Percentiles rank a stretch among this genome's conserved stretches.
Conservation (phyloP, 2,329 filamentous ascomycete species). For the Ceratocystis harringtonii region DNA sequence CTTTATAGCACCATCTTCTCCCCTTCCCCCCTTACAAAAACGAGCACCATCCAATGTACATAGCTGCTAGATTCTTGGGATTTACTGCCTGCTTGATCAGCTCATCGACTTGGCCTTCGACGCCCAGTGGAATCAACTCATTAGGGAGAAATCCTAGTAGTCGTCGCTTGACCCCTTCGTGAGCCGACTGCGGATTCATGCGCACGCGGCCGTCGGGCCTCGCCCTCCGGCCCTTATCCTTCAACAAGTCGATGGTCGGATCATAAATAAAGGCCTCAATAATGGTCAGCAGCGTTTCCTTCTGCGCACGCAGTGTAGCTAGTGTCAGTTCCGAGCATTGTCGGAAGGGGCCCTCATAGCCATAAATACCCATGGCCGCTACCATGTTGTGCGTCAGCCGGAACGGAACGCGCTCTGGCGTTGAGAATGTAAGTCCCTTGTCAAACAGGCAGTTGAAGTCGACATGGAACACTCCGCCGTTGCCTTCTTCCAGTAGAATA, state of each 20-base stretch:
- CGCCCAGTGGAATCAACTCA: constrained; percentile 82
- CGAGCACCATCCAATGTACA: constrained; percentile 92
- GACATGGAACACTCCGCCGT: constrained; percentile 88
- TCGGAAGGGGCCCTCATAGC: constrained; percentile 84
- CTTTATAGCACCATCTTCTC: not conserved
- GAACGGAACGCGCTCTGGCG: constrained; percentile 90
- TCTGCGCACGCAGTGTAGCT: constrained; percentile 68
- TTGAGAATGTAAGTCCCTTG: constrained; percentile 88
- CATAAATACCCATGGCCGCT: constrained; percentile 88
- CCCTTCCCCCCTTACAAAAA: constrained; percentile 32
- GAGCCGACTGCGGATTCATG: constrained; percentile 53
- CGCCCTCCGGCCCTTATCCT: constrained; percentile 46
- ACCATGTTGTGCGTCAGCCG: constrained; percentile 97
- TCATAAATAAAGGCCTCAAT: constrained; percentile 95
- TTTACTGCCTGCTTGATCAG: constrained; percentile 77
- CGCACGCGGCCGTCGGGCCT: not conserved
- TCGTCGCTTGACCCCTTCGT: constrained; percentile 79
- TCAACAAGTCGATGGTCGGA: constrained; percentile 80
- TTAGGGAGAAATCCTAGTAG: constrained; percentile 68
- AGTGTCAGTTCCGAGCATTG: constrained; percentile 83
- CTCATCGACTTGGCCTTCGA: constrained; percentile 95
- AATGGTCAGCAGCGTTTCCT: constrained; percentile 94
- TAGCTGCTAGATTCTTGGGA: constrained; percentile 63
- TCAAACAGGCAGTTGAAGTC: constrained; percentile 99
- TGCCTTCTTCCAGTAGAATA: constrained; percentile 83